Evolutionary conservation across 352 stramenopile species (phyloP).

Genomic region (Phytopythium kandeliae): DNA sequence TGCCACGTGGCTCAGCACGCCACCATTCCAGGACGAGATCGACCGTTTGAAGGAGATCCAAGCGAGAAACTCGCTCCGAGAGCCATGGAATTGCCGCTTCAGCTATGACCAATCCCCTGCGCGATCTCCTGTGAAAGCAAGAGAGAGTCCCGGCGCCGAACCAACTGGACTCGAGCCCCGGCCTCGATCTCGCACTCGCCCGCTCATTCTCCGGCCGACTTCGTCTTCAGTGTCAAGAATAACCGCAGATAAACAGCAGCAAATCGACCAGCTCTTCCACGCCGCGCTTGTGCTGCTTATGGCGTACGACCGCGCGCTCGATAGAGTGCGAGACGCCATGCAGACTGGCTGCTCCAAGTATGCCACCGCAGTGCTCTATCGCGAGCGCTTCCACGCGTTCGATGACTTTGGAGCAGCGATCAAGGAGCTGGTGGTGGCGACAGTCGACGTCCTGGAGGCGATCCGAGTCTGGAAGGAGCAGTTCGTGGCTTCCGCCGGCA

Average conservation of each 20-base stretch:
- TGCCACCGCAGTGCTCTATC: constrained; percentile 32
- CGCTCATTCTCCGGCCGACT: neutral
- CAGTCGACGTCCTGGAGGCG: constrained; percentile 27
- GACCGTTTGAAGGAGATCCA: constrained; percentile 33
- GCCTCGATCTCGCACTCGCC: constrained; percentile 4
- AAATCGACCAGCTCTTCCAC: constrained; percentile 31
- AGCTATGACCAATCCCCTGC: neutral
- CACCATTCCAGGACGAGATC: constrained; percentile 26
- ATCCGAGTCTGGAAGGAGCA: constrained; percentile 33
- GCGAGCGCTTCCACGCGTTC: constrained; percentile 60
- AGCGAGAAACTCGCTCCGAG: constrained; percentile 10
- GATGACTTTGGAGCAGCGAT: constrained; percentile 31
- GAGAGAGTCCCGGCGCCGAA: neutral
- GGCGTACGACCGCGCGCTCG: constrained; percentile 32
- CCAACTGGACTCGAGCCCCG: constrained; percentile 7
- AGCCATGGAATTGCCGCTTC: constrained; percentile 18
- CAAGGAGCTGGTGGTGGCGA: constrained; percentile 20
- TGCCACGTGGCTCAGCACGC: constrained; percentile 25
- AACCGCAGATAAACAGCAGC: neutral
- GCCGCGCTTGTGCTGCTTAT: constrained; percentile 16
- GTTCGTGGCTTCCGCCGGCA: neutral
- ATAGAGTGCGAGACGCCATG: constrained; percentile 6
- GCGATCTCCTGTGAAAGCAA: neutral
- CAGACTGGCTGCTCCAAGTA: constrained; percentile 27
- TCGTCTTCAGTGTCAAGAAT: neutral